Base-by-base conservation (phyloP, 495 filamentous ascomycete species). In the Pseudevernia furfuracea region DNA sequence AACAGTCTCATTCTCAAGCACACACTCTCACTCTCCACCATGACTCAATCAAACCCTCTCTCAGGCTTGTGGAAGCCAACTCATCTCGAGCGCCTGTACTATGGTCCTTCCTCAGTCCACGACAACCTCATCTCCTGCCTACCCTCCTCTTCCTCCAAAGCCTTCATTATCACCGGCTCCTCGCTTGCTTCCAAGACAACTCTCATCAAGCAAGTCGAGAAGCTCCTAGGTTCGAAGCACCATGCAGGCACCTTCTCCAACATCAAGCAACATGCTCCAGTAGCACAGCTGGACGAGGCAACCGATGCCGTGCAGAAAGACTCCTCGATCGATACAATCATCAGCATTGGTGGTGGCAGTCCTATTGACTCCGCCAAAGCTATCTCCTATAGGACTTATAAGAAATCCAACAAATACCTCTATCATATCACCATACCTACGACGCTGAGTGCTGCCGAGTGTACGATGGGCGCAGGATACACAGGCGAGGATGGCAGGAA, bases 281-380 rank as follows among this genome's bases (percentile, higher is more conserved):
- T 81, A 25, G 74, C 76, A 23, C 67, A 80, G 44, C 66, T 82
- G 4, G 78, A 81, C 61, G 66, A 76, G 61, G 79, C 79, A 19
- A 76, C 72, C 2, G 70, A 77, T 46, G 48, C 69, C 15, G 75
- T 82, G 14, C 41, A 53, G n/a, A 67, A 77, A 21, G 76, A 80
- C 44, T 21, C 67, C 0, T 67, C 52, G 23, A 75, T 81, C 58
- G 80, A 82, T 66, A 81, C 79, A 1, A 71, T 82, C 44, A 76
- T 82, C 58, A 71, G 68, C 58, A 69, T 82, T 19, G 80, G 80
- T 34, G 80, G 80, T 34, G 80, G 80, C 49, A 74, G 69, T 39
- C 79, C 80, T 3, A 82, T 82, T 61, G 80, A 81, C 61, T 72
- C 71, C 7, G 73, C 77, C 17, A 81, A 82, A 69, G 77, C 75